These are phyloP conservation scores for Auriscalpium orientale DNA, from an alignment of 768 basidiomycete genomes.

Conservation along the genomic window DNA sequence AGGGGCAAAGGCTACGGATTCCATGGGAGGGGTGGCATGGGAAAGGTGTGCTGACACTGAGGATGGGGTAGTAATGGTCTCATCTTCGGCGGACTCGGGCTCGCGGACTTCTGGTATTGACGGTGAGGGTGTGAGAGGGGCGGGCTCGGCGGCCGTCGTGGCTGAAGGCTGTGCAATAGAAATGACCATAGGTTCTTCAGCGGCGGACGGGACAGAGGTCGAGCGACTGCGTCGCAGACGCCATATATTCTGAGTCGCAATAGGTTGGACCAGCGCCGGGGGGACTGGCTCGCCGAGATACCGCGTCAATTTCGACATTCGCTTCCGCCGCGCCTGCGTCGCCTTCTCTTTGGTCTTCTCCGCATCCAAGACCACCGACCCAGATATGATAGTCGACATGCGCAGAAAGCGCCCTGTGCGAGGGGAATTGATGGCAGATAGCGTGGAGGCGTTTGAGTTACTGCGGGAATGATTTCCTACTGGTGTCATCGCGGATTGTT, in stretches of 20 bases:
- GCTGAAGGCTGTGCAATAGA: too few species aligned
- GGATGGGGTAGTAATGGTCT: neutral
- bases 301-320: conserved; percentile 11
- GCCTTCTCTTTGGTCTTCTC: conserved; percentile 1
- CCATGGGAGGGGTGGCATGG: neutral
- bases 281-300: conserved; percentile 9
- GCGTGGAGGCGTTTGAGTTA: neutral
- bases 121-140: too few species aligned
- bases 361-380: conserved; percentile 1
- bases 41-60: neutral
- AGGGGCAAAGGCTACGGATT: neutral
- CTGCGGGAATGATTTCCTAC: neutral
- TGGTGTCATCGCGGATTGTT: neutral
- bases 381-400: neutral
- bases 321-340: conserved; percentile 5
- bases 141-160: too few species aligned
- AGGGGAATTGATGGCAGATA: neutral
- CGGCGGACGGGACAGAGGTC: neutral
- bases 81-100: too few species aligned
- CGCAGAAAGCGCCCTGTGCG: neutral
- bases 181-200: too few species aligned
- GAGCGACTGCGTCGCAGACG: neutral
- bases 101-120: too few species aligned
- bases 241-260: too few species aligned
- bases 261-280: conserved; percentile 3